phyloP scores from a whole-genome alignment of 306 rosid genomes.

The Prunus davidiana region DNA sequence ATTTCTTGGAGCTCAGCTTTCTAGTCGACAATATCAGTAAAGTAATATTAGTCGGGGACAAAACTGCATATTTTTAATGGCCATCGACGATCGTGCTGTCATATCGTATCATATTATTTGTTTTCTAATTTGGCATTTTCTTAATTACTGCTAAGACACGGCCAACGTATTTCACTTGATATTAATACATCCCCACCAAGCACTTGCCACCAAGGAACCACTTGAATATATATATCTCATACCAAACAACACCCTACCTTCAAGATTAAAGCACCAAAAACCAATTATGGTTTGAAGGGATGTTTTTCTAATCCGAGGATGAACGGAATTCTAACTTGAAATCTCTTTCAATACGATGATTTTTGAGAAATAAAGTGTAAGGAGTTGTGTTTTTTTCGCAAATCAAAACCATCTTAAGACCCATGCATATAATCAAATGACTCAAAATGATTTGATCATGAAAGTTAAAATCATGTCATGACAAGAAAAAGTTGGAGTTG shows the following conservation, averaged over 20 bases:
- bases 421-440: background rate
- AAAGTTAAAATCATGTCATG: background rate
- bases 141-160: conserved; percentile 12
- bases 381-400: too few species aligned
- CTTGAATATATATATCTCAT: background rate
- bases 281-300: background rate
- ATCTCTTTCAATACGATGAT: too few species aligned
- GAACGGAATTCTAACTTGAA: too few species aligned
- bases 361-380: too few species aligned
- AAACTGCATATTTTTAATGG: background rate
- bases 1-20: too few species aligned
- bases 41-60: background rate
- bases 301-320: background rate
- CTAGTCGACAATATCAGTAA: too few species aligned
- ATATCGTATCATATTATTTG: background rate
- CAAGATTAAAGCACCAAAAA: background rate
- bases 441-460: background rate
- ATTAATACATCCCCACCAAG: conserved; percentile 30
- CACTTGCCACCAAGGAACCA: background rate
- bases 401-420: background rate
- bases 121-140: conserved; percentile 29
- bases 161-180: conserved; percentile 10
- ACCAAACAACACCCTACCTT: background rate
- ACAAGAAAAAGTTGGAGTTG: background rate
- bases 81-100: background rate